A percentile compares a stretch with the other conserved stretches of the same genome.
phyloP scores from a whole-genome alignment of 306 rosid species.

The Pyrus pyrifolia region DNA sequence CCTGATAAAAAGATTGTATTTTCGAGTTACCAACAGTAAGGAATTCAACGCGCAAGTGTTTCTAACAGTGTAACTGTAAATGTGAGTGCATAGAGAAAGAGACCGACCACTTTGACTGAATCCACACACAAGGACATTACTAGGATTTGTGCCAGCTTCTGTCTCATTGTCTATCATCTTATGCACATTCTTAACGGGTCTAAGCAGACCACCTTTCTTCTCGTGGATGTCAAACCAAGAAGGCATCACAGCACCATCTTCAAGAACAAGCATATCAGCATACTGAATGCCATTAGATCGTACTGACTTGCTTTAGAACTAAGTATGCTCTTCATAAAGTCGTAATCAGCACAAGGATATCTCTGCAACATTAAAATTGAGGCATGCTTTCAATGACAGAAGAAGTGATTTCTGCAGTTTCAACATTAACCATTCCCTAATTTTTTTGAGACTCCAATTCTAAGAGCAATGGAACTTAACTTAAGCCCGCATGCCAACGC shows the following conservation, averaged over 20 bases:
- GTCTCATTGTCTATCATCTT: slow-evolving; percentile 77
- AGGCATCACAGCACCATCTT: slow-evolving; percentile 70
- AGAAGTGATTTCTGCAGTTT: background rate
- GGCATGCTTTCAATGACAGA: background rate
- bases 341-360: background rate
- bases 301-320: background rate
- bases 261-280: slow-evolving; percentile 23
- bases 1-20: slow-evolving; percentile 35
- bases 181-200: slow-evolving; percentile 74
- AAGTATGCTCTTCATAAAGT: background rate
- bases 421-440: background rate
- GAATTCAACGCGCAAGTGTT: background rate
- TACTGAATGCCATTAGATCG: background rate
- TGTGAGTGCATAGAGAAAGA: slow-evolving; percentile 4
- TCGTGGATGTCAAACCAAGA: slow-evolving; percentile 84
- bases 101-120: slow-evolving; percentile 87
- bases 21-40: slow-evolving; percentile 1
- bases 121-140: slow-evolving; percentile 76
- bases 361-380: background rate
- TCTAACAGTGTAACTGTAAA: background rate
- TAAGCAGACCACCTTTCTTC: slow-evolving; percentile 57
- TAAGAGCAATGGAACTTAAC: background rate
- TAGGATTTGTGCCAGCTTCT: slow-evolving; percentile 71
- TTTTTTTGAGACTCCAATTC: background rate
- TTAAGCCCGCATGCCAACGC: background rate